phyloP scores from a whole-genome alignment of 306 rosid genomes.

The Fragaria iinumae region DNA sequence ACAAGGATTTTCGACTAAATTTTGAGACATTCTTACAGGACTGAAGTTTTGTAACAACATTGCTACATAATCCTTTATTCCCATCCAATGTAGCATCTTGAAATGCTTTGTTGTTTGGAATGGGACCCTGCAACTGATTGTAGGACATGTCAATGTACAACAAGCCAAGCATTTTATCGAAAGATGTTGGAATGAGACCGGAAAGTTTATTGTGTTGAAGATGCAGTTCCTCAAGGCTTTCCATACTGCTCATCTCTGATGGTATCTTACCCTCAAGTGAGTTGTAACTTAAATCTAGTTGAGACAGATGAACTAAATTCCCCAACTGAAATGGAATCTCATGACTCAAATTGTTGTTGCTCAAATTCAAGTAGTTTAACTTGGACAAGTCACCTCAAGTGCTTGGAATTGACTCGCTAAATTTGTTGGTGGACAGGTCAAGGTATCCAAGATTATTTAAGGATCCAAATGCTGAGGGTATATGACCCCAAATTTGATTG shows the following conservation, averaged over 20 bases:
- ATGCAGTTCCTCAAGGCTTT: not conserved
- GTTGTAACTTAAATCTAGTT: slow-evolving; percentile 24
- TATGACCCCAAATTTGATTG: slow-evolving; percentile 8
- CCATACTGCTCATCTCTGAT: not conserved
- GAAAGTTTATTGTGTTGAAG: not conserved
- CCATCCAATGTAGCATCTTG: not conserved
- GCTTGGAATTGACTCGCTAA: not conserved
- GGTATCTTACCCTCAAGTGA: not conserved
- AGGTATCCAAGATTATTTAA: slow-evolving; percentile 8
- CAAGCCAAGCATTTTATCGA: too few species aligned
- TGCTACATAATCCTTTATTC: slow-evolving; percentile 1
- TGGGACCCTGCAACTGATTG: not conserved
- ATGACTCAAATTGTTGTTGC: not conserved
- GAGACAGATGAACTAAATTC: not conserved
- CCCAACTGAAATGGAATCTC: not conserved
- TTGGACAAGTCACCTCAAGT: not conserved
- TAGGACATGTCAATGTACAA: too few species aligned
- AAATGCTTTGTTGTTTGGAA: slow-evolving; percentile 1
- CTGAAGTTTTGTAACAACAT: not conserved
- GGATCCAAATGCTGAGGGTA: slow-evolving; percentile 21
- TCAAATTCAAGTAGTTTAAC: not conserved
- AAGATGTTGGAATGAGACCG: not conserved
- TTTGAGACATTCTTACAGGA: not conserved
- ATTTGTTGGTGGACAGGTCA: slow-evolving; percentile 11
- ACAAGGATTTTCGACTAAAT: not conserved